Conservation (phyloP, 1,284 basidiomycete species). For the Flammula alnicola region DNA sequence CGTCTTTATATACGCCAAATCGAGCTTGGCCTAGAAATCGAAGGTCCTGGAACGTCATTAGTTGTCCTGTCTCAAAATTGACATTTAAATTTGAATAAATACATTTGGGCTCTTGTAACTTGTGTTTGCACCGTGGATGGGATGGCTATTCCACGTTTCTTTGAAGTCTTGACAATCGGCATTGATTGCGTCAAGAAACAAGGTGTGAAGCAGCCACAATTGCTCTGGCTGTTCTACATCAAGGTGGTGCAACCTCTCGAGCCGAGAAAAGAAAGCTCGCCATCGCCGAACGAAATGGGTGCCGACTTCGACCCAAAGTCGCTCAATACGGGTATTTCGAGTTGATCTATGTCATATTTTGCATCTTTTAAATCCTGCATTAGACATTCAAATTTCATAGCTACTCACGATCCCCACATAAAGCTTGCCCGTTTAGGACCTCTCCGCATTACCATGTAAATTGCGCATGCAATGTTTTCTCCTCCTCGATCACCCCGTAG, state of each 20-base stretch:
- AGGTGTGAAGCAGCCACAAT: slow-evolving; percentile 45
- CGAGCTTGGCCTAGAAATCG: slow-evolving; percentile 1
- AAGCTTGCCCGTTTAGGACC: slow-evolving; percentile 34
- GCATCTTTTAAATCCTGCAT: background rate
- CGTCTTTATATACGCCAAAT: slow-evolving; percentile 3
- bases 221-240: slow-evolving; percentile 34
- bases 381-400: background rate
- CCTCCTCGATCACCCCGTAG: slow-evolving; percentile 42
- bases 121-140: slow-evolving; percentile 28
- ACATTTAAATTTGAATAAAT: background rate
- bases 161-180: slow-evolving; percentile 39
- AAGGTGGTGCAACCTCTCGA: slow-evolving; percentile 40
- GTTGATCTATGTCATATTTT: too few species aligned
- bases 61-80: background rate
- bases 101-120: slow-evolving; percentile 1
- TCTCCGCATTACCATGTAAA: slow-evolving; percentile 31
- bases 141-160: slow-evolving; percentile 42
- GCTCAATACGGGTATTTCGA: slow-evolving; percentile 45
- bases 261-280: slow-evolving; percentile 43
- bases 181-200: slow-evolving; percentile 44
- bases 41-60: background rate
- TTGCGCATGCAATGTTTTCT: slow-evolving; percentile 32
- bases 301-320: slow-evolving; percentile 49
- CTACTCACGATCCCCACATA: slow-evolving; percentile 38
- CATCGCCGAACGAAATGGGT: slow-evolving; percentile 40